Evolutionary conservation across 208 protist genomes (phyloP), one percentile per base, ranked within the genome.

Genomic region (Vickermania spadyakhi): DNA sequence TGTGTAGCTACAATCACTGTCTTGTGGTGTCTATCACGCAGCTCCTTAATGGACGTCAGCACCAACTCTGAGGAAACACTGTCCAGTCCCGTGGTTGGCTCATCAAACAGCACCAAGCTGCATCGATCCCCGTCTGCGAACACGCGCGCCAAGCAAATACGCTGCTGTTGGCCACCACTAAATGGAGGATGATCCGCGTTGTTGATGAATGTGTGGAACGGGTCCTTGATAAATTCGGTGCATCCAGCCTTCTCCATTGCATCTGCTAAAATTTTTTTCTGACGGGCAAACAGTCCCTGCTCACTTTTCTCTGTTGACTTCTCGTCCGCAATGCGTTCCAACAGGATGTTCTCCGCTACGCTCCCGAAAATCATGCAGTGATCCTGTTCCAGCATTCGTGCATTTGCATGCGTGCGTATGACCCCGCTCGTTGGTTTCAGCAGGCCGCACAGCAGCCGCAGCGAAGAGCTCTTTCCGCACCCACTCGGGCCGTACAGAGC

Each of bases 151-250:
- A 93, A 65, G n/a, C 77, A 84, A 31, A 89, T 81, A 31, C 81
- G 79, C 56, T 93, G 85, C 41, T 89, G 78, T 60, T 93, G 85
- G 7, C 85, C 85, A 4, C 85, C 85, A 60, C 81, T 93, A 52
- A 89, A 89, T 42, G 71, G 78, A 23, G 85, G 75, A 30, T 87
- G 75, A 45, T 89, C 79, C 42, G 74, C 73, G 52, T 81, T 89
- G 25, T 89, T 69, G 61, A 93, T 88, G 29, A 54, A 21, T 18
- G 74, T 73, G 23, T 49, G 31, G 53, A 87, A 92, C 3, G 85
- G 81, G 57, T 87, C 70, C 22, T 54, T 65, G 22, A 89, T 52
- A 58, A 89, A 92, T 0, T 50, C 36, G 28, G 60, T 41, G 54
- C 81, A 89, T 7, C 81, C 72, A 29, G 75, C 74, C 56, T 72